These are phyloP conservation scores for Cladosporium oxysporum DNA, from an alignment of 2,329 filamentous ascomycete genomes.

Conservation along the genomic window DNA sequence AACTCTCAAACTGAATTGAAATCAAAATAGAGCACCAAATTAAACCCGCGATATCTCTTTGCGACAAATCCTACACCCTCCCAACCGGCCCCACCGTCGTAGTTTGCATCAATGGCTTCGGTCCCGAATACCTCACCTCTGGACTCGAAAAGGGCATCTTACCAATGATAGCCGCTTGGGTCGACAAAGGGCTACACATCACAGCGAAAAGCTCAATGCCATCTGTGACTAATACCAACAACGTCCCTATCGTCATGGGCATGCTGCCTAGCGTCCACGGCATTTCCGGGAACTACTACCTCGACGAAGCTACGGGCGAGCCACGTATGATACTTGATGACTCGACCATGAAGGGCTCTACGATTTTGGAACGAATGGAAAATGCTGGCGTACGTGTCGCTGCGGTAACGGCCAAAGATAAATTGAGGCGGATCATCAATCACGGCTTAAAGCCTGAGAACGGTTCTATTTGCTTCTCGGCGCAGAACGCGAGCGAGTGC, in stretches of 20 bases:
- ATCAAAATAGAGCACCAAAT: not conserved
- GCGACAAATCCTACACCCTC: conserved; percentile 37
- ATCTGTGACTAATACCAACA: conserved; percentile 50
- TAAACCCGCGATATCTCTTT: conserved; percentile 22
- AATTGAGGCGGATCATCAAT: conserved; percentile 44
- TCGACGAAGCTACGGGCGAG: conserved; percentile 43
- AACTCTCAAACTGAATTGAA: no score
- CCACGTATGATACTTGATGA: conserved; percentile 48
- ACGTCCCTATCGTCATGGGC: conserved; percentile 49
- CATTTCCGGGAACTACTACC: conserved; percentile 48
- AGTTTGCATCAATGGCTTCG: conserved; percentile 49
- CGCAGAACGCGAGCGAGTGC: conserved; percentile 37
- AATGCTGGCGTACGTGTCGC: conserved; percentile 43
- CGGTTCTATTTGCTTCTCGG: conserved; percentile 44
- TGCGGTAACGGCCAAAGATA: conserved; percentile 50
- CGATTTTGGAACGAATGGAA: conserved; percentile 45
- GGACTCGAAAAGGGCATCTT: conserved; percentile 41
- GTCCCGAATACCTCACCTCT: conserved; percentile 43
- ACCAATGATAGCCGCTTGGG: conserved; percentile 37
- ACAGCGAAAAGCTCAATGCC: conserved; percentile 47
- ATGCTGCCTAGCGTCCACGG: conserved; percentile 44
- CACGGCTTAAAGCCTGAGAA: conserved; percentile 37
- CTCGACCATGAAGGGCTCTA: conserved; percentile 44
- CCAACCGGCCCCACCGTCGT: conserved; percentile 43
- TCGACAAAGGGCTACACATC: conserved; percentile 42